phyloP scores from a whole-genome alignment of 768 basidiomycete genomes.

The Thelephora ganbajun region DNA sequence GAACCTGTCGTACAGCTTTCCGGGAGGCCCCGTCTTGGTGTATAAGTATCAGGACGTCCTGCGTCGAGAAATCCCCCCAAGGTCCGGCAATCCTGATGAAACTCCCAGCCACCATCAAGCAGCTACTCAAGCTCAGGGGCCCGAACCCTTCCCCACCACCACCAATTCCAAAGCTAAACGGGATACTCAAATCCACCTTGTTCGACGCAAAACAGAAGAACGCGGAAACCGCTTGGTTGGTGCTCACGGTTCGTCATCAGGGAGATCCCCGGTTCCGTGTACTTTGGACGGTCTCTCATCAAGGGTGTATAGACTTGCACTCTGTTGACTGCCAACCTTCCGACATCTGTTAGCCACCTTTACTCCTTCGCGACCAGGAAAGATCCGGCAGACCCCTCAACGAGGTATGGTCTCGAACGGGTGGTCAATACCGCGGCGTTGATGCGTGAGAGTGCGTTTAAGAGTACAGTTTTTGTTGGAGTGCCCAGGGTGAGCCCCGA shows the following conservation, averaged over 20 bases:
- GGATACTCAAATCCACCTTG: conserved; percentile 46
- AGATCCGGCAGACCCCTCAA: conserved; percentile 23
- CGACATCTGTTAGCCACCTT: conserved; percentile 63
- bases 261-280: neutral
- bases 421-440: conserved; percentile 64
- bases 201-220: conserved; percentile 48
- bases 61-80: no score
- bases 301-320: conserved; percentile 59
- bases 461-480: conserved; percentile 81
- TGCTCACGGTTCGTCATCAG: conserved; percentile 43
- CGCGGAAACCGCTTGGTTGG: conserved; percentile 71
- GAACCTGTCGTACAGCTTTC: no score
- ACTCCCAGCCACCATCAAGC: conserved; percentile 58
- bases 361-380: conserved; percentile 63
- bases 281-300: conserved; percentile 7
- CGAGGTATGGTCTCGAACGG: conserved; percentile 32
- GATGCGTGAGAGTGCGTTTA: conserved; percentile 82
- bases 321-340: conserved; percentile 69
- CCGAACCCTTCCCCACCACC: conserved; percentile 48
- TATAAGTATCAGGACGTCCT: no score
- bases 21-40: no score
- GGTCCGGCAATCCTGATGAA: no score
- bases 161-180: conserved; percentile 33
- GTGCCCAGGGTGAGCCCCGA: conserved; percentile 50
- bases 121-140: conserved; percentile 52